Conservation (phyloP, 2,329 filamentous ascomycete genomes). For the Neophaeococcomyces aloes region DNA sequence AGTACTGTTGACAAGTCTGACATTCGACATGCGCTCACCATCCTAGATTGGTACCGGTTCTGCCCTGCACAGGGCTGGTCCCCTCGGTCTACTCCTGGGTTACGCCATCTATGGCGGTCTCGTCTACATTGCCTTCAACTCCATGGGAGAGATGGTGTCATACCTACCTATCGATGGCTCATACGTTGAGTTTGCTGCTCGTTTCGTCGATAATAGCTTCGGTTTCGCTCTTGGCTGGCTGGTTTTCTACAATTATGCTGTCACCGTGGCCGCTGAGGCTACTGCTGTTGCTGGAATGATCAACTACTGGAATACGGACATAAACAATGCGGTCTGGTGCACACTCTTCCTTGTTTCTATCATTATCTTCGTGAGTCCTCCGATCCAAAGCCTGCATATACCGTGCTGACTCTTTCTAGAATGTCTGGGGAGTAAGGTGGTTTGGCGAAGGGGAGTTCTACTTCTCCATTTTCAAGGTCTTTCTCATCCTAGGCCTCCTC, state of each 20-base stretch:
- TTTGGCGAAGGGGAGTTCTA: conserved; percentile 60
- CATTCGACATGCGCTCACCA: too few species aligned
- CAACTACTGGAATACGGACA: conserved; percentile 30
- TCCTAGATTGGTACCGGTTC: conserved; percentile 30
- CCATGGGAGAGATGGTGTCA: conserved; percentile 36
- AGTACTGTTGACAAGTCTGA: too few species aligned
- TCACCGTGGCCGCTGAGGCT: conserved; percentile 32
- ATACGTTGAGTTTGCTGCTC: conserved; percentile 31
- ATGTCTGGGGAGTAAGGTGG: conserved; percentile 55
- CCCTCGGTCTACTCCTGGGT: conserved; percentile 29
- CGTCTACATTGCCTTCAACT: conserved; percentile 29
- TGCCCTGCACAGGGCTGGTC: conserved; percentile 23
- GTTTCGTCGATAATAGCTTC: conserved; percentile 36
- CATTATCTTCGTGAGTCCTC: conserved; percentile 17
- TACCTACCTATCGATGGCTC: conserved; percentile 33
- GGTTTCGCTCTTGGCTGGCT: conserved; percentile 38
- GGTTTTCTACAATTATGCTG: conserved; percentile 34
- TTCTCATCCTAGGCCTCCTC: conserved; percentile 54
- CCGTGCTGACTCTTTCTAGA: conserved; percentile 38
- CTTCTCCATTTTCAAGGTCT: conserved; percentile 57
- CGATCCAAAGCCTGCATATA: background rate
- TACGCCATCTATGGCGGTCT: conserved; percentile 24
- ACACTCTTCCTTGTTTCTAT: conserved; percentile 33
- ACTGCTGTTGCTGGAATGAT: conserved; percentile 31
- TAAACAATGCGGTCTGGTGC: conserved; percentile 28